Base-by-base conservation (phyloP, 768 basidiomycete species). In the button mushroom (Agaricus bisporus) region DNA sequence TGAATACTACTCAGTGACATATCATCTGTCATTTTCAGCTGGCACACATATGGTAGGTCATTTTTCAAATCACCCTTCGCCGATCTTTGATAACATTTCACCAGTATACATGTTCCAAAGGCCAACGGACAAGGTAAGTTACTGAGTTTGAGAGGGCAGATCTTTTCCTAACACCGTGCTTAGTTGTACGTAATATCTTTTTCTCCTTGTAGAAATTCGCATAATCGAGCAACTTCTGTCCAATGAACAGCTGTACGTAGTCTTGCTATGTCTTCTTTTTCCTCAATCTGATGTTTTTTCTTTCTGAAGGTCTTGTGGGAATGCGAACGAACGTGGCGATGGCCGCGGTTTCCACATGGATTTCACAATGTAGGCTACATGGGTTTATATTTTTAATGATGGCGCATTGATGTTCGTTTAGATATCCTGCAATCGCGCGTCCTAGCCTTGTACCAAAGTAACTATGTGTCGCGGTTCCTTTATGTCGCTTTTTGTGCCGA, bases 381-480 rank as follows among this genome's bases (percentile, higher is more conserved):
- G 18, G 9, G 11, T 7, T 8, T 32, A 32, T 38, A 22, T 15
- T 5, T 6, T 17, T 8, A 12, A 25, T 35, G 5, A n/a, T 35
- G 26, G 5, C 9, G 12, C n/a, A 22, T 28, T 46, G 45, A 44
- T 32, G 18, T 38, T 18, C 26, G 38, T 29, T 22, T 18, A 68
- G 67, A 62, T 49, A 62, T 68, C 39, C 60, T 68, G 60, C 60
- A 60, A 32, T 59, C 61, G 15, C 61, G 67, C 44, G 60, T 68
- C 45, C 59, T 61, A 50, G 59, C 65, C 0, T 22, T 68, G 18
- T 68, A 66, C 52, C 36, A 45, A 17, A 59, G 60, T 6, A 58
- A 36, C 18, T 54, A 35, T 9, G 42, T 66, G 22, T 55, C 59
- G 12, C 47, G 22, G 4, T 39, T 59, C 25, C 54, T 68, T 32